Evolutionary conservation across 768 basidiomycete genomes (phyloP).

Genomic region (Phaeotremella skinneri): DNA sequence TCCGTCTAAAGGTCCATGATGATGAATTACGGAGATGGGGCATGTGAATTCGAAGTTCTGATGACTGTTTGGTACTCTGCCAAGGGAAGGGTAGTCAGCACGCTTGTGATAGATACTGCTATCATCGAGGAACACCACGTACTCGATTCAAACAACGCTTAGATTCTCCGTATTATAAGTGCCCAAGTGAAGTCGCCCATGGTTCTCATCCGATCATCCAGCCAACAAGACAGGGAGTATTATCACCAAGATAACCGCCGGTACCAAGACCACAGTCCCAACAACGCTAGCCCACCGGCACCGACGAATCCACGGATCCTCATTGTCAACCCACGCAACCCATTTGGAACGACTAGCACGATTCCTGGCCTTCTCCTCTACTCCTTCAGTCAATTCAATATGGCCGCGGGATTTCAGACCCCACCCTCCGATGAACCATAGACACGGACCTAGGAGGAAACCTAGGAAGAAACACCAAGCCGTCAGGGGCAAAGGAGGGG

Average conservation of each 20-base stretch:
- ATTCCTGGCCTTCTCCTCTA: background rate
- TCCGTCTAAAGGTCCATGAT: no score
- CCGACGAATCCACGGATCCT: background rate
- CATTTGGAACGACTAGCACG: background rate
- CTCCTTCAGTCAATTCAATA: background rate
- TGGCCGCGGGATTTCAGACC: background rate
- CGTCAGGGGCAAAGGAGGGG: background rate
- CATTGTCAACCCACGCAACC: background rate
- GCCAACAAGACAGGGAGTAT: background rate
- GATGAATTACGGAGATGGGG: no score
- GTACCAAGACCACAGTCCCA: background rate
- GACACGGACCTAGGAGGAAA: background rate
- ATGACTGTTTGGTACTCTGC: no score
- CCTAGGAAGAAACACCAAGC: background rate
- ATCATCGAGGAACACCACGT: no score
- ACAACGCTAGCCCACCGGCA: background rate
- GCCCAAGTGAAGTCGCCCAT: no score
- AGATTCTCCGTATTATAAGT: no score
- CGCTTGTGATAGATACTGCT: no score
- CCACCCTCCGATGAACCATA: background rate
- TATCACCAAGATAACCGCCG: background rate
- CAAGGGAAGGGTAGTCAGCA: no score
- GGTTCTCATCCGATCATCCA: no score
- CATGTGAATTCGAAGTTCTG: no score
- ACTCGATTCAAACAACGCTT: no score